These are phyloP conservation scores for Conticribra weissflogii DNA, from an alignment of 108 stramenopile species.

Conservation along the genomic window DNA sequence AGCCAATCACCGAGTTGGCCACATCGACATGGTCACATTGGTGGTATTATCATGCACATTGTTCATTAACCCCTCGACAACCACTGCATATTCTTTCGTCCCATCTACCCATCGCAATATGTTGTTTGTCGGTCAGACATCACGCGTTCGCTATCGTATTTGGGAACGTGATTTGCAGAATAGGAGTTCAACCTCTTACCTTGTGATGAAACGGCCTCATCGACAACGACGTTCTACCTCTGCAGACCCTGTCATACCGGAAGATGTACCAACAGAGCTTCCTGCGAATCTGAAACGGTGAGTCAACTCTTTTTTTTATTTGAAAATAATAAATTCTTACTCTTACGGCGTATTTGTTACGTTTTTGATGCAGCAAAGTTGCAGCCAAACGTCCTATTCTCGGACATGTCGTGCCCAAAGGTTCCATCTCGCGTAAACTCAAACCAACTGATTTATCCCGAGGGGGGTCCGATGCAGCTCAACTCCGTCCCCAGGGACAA, in stretches of 20 bases:
- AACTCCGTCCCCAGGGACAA: conserved; percentile 78
- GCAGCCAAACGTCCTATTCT: conserved; percentile 64
- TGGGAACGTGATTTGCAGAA: not conserved
- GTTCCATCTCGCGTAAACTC: conserved; percentile 10
- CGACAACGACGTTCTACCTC: not conserved
- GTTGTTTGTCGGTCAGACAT: not conserved
- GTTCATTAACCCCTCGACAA: conserved; percentile 1
- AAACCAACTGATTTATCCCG: conserved; percentile 6
- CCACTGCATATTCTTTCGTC: conserved; percentile 29
- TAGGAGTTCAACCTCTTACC: conserved; percentile 1
- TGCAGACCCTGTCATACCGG: conserved; percentile 1
- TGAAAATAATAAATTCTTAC: too few relatives aligned
- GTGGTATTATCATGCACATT: not conserved
- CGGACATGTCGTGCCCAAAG: conserved; percentile 34
- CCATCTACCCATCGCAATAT: conserved; percentile 5
- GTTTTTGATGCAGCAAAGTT: conserved; percentile 40
- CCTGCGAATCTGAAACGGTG: conserved; percentile 78
- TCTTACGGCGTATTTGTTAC: too few relatives aligned
- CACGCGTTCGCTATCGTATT: not conserved
- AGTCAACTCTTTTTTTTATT: too few relatives aligned
- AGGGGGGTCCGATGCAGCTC: conserved; percentile 67
- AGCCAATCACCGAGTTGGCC: too few relatives aligned
- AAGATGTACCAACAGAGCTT: conserved; percentile 26
- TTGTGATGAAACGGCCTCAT: conserved; percentile 33
- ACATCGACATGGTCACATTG: not conserved